Conservation (phyloP, 352 stramenopile species). For the Phytophthora pisi region DNA sequence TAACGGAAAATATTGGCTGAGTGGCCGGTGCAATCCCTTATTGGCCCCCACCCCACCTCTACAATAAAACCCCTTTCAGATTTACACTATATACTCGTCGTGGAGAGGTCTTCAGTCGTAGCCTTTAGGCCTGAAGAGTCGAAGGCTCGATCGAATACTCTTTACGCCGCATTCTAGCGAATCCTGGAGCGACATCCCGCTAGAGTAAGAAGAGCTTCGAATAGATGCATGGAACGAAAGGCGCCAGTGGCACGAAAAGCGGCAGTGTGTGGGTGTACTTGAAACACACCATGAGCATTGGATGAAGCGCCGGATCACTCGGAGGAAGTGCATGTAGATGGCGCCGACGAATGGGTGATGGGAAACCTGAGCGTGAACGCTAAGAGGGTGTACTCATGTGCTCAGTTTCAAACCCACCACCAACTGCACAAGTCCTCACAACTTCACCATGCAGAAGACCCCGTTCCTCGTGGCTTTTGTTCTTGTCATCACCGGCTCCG, state of each 20-base stretch:
- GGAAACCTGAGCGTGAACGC: not conserved
- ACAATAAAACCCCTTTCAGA: no score
- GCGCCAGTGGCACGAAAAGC: not conserved
- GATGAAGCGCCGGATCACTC: not conserved
- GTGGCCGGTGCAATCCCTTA: no score
- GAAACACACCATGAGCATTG: not conserved
- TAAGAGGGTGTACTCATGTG: not conserved
- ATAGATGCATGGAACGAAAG: not conserved
- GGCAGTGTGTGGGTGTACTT: not conserved
- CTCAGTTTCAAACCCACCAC: not conserved
- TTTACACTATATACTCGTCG: no score
- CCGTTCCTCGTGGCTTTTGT: not conserved
- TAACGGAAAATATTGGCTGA: no score
- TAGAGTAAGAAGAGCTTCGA: no score
- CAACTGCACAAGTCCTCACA: not conserved
- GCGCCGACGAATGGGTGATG: not conserved
- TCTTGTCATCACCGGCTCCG: not conserved
- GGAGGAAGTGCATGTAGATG: not conserved
- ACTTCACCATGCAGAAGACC: not conserved
- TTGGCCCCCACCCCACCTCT: no score
- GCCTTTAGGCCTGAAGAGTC: no score
- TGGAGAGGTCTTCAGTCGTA: no score
- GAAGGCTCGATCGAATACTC: no score
- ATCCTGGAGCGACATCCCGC: no score
- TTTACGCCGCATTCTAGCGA: no score